Evolutionary conservation across 208 protist species (phyloP), one percentile per base, ranked within the genome.

Genomic region (Crithidia bombi): DNA sequence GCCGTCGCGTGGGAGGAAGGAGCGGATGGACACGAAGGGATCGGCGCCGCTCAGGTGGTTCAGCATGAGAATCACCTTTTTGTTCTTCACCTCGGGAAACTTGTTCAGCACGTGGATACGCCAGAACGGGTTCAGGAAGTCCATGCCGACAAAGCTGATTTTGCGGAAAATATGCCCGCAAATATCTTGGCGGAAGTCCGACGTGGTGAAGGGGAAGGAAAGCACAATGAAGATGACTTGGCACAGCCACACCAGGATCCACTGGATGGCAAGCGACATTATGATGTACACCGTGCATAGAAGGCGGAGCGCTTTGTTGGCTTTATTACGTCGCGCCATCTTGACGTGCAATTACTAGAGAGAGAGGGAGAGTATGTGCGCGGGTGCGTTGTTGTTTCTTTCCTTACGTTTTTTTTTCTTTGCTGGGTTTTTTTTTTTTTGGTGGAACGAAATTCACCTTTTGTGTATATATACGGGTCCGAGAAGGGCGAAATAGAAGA

Each of bases 61-160:
- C 70, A 96, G 86, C 86, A 93, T 91, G 5, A 96, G 30, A 58
- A 96, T 82, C 15, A 91, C 69, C 72, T 90, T 90, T 64, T 83
- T 82, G 35, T 41, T 83, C 50, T 85, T 67, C 30, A 81, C 66
- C 51, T 86, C 66, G 15, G 87, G 91, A 44, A 92, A 91, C 35
- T 81, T 82, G 65, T 87, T 86, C 21, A 88, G 81, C 11, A 89
- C 82, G 56, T 85, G 73, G 44, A 81, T 75, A 65, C 68, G 79
- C 88, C 91, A 96, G 59, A 96, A 90, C 14, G 91, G 91, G 78
- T 96, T 96, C 30, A 93, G 51, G 3, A 86, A 15, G 62, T 90
- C 87, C 68, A 86, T 83, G 38, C 65, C 65, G 11, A 88, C 56
- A 49, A 86, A 91, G 66, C 71, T 87, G 43, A 85, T 33, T 39